Base-by-base conservation (phyloP, 345 rosid genomes). In the Hibiscus tridactylites region DNA sequence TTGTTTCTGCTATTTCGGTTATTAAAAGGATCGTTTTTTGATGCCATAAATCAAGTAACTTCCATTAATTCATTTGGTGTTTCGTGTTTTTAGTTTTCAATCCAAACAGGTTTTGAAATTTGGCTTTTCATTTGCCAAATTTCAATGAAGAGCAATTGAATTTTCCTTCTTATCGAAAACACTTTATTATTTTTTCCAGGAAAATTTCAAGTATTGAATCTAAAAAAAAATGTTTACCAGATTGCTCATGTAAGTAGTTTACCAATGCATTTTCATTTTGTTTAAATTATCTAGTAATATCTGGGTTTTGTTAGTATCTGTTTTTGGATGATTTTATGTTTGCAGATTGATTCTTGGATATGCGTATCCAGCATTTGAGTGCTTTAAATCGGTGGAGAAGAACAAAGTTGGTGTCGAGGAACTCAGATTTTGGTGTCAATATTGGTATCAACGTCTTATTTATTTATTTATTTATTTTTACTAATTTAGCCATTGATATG, bases 341-440 rank as follows among this genome's bases (percentile, higher is more conserved):
- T 57, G 31, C 90, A 93, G 98, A 76, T 73, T 92, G 84, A 69
- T 86, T 79, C 78, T 95, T 61, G 99, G 99, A 74, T 92, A 88
- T 80, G 91, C 93, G 35, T 95, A 88, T 81, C 99, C 99, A 3
- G 99, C 97, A 17, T 85, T 92, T 33, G 96, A 85, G 78, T 95
- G 99, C 79, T 95, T 75, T 72, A 95, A 90, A 80, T 54, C 88
- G n/a, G 89, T 92, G 37, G 99, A 95, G 91, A 90, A 85, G 82
- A 95, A 92, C 79, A 83, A 58, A 74, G 88, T 90, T 13, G 85
- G 89, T 31, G 85, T 86, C 52, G 93, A 88, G 35, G 93, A 90
- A 79, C 90, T 95, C 80, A 83, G 93, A 73, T 90, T 87, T 70
- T 95, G 99, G 99, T 95, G 99, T 74, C 91, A 92, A 80, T 92